Conservation (phyloP, 1,284 basidiomycete species). For the Moniliophthora roreri region DNA sequence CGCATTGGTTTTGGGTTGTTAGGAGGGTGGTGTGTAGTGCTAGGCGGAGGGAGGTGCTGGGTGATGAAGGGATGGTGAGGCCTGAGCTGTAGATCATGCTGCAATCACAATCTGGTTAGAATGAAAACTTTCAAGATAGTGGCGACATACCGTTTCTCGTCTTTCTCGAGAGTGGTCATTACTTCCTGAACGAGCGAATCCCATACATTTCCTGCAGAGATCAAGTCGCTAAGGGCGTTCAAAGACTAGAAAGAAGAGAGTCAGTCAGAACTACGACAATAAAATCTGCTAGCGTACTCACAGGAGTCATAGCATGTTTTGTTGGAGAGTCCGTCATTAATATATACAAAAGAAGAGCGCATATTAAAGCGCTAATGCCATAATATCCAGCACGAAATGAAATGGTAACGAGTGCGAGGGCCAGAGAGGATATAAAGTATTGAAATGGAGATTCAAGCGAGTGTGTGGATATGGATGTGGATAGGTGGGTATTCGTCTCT, state of each 20-base stretch:
- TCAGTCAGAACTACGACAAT: constrained; percentile 3
- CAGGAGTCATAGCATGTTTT: constrained; percentile 53
- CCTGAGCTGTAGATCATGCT: constrained; percentile 28
- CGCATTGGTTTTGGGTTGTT: constrained; percentile 74
- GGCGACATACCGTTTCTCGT: constrained; percentile 58
- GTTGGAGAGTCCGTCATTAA: constrained; percentile 35
- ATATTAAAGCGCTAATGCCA: constrained; percentile 40
- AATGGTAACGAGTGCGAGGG: constrained; percentile 38
- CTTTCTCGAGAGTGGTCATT: constrained; percentile 60
- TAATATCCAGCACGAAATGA: constrained; percentile 51
- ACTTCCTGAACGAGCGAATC: constrained; percentile 69
- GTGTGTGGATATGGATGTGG: constrained; percentile 17
- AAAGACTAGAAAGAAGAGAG: constrained; percentile 45
- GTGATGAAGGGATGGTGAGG: constrained; percentile 40
- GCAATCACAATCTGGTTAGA: constrained; percentile 12
- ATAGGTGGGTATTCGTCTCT: constrained; percentile 19
- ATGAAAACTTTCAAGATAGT: constrained; percentile 13
- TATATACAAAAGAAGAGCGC: constrained; percentile 40
- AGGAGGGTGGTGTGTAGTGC: constrained; percentile 70
- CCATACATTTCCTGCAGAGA: constrained; percentile 67
- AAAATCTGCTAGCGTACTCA: constrained; percentile 32
- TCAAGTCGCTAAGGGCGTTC: constrained; percentile 61
- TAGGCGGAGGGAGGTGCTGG: constrained; percentile 61
- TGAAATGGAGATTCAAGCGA: constrained; percentile 29
- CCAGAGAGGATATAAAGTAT: constrained; percentile 38